phyloP scores from a whole-genome alignment of 805 yeast genomes.

The Teunomyces gatunensis region DNA sequence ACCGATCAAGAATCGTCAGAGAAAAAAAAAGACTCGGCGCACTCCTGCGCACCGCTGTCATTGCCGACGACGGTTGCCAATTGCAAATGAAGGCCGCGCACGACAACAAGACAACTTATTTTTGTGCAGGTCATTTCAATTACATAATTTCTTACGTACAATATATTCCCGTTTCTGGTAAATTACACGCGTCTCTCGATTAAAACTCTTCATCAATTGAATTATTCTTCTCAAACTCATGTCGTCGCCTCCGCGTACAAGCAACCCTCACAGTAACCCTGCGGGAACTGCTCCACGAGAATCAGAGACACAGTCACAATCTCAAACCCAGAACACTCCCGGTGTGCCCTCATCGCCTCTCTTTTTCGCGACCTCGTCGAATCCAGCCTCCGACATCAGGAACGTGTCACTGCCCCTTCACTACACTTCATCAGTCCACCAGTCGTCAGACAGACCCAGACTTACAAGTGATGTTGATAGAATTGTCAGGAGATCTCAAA shows the following conservation, averaged over 20 bases:
- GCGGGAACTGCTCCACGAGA: conserved; percentile 25
- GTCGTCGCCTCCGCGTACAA: conserved; percentile 24
- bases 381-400: conserved; percentile 35
- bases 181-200: conserved; percentile 21
- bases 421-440: conserved; percentile 43
- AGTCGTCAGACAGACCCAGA: conserved; percentile 35
- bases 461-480: conserved; percentile 43
- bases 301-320: conserved; percentile 36
- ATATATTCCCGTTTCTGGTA: conserved; percentile 5
- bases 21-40: too few species aligned
- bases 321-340: conserved; percentile 32
- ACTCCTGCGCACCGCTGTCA: too few species aligned
- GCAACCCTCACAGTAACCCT: conserved; percentile 34
- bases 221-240: not conserved
- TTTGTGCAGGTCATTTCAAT: not conserved
- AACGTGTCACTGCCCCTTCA: conserved; percentile 50
- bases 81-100: too few species aligned
- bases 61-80: too few species aligned
- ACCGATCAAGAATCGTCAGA: not conserved
- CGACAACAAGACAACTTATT: too few species aligned
- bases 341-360: conserved; percentile 57
- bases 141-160: not conserved
- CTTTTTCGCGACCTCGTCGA: conserved; percentile 48
- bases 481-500: conserved; percentile 48
- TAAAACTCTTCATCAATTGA: not conserved